Percentiles rank a stretch among this genome's conserved stretches.
Evolutionary conservation across 495 filamentous ascomycete species (phyloP).

Genomic region (Neurospora africana): DNA sequence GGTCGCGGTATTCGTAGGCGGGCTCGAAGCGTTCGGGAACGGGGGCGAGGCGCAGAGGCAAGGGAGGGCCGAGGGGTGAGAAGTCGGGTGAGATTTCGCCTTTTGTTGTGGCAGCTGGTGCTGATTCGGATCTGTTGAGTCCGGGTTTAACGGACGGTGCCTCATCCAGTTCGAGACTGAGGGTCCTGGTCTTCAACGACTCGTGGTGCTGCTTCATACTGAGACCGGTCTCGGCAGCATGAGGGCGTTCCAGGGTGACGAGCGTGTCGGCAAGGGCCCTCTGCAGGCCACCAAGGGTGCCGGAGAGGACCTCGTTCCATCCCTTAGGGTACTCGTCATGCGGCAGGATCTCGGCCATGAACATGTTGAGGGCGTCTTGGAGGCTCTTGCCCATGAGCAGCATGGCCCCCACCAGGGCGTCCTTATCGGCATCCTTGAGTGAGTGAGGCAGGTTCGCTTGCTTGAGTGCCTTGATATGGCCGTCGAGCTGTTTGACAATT

Average conservation of each 20-base stretch:
- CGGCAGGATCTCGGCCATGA: slow-evolving; percentile 17
- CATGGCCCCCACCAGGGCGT: slow-evolving; percentile 19
- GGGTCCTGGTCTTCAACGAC: neutral
- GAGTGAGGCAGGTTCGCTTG: slow-evolving; percentile 9
- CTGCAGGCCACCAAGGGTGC: slow-evolving; percentile 19
- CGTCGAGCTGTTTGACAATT: slow-evolving; percentile 16
- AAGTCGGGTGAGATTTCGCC: neutral
- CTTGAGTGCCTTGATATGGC: slow-evolving; percentile 10
- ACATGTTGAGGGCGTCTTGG: slow-evolving; percentile 16
- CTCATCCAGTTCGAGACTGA: neutral
- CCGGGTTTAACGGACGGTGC: neutral
- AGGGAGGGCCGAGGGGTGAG: neutral
- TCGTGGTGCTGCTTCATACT: neutral
- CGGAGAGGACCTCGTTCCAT: slow-evolving; percentile 19
- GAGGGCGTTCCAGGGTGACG: neutral
- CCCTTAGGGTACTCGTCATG: slow-evolving; percentile 18
- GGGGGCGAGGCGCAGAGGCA: neutral
- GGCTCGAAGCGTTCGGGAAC: neutral
- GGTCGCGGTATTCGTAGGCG: neutral
- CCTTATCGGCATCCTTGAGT: slow-evolving; percentile 17
- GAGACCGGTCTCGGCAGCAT: neutral
- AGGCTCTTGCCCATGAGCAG: slow-evolving; percentile 19
- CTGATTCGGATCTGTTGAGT: neutral
- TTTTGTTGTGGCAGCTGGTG: neutral
- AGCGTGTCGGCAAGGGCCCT: slow-evolving; percentile 10